phyloP scores from a whole-genome alignment of 2,329 filamentous ascomycete species.

The Sporothrix luriei region DNA sequence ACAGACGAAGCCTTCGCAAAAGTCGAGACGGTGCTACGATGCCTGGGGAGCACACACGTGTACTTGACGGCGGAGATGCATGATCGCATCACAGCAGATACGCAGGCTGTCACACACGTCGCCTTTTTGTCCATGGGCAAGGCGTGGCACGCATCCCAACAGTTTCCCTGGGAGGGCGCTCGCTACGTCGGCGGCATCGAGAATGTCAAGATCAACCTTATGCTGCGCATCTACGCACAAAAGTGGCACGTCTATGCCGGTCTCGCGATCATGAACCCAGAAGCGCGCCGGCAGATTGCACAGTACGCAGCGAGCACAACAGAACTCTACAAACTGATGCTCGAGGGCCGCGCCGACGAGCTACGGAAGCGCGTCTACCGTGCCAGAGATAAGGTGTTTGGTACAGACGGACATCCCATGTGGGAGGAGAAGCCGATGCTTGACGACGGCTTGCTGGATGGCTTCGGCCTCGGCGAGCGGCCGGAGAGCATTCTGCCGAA shows the following conservation, averaged over 20 bases:
- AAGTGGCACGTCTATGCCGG: conserved; percentile 99
- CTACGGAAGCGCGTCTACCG: conserved; percentile 69
- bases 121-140: conserved; percentile 98
- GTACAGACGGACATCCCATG: conserved; percentile 65
- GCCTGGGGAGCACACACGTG: conserved; percentile 82
- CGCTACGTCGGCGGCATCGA: conserved; percentile 97
- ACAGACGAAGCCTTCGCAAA: conserved; percentile 73
- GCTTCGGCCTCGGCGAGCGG: conserved; percentile 78
- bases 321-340: conserved; percentile 95
- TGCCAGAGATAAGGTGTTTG: conserved; percentile 71
- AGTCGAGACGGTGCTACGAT: conserved; percentile 79
- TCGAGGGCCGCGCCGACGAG: conserved; percentile 77
- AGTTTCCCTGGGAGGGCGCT: conserved; percentile 96
- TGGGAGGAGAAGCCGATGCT: conserved; percentile 69
- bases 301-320: conserved; percentile 94
- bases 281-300: conserved; percentile 86
- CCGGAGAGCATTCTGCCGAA: conserved; percentile 64
- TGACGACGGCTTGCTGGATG: conserved; percentile 81
- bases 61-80: conserved; percentile 84
- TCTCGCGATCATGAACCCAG: conserved; percentile 92
- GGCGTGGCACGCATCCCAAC: conserved; percentile 90
- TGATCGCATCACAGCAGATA: conserved; percentile 96
- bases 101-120: conserved; percentile 95
- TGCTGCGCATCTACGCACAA: conserved; percentile 93
- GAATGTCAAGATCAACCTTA: conserved; percentile 99